Evolutionary conservation across 805 yeast genomes (phyloP).

Genomic region (Ogataea pini): DNA sequence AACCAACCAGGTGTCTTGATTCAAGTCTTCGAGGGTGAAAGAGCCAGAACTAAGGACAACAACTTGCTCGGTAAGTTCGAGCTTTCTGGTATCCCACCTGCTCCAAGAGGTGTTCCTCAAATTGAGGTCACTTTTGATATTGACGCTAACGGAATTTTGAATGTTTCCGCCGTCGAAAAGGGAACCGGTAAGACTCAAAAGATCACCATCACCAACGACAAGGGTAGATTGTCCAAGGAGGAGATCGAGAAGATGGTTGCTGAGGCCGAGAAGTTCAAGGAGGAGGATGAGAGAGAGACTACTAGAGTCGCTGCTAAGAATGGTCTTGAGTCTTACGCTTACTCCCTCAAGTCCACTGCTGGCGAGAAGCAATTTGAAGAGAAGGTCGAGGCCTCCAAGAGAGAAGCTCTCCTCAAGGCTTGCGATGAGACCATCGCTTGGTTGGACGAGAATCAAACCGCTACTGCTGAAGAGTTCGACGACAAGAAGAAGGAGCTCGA

Average conservation of each 20-base stretch:
- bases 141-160: conserved; percentile 76
- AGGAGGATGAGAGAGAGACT: conserved; percentile 62
- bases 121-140: conserved; percentile 75
- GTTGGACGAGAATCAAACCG: conserved; percentile 94
- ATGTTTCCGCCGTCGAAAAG: conserved; percentile 59
- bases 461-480: conserved; percentile 85
- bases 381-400: conserved; percentile 42
- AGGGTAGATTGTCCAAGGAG: conserved; percentile 58
- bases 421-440: conserved; percentile 77
- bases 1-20: conserved; percentile 83
- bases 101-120: conserved; percentile 81
- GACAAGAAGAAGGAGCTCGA: conserved; percentile 97
- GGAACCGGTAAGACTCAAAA: conserved; percentile 55
- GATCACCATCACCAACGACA: conserved; percentile 48
- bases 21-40: conserved; percentile 79
- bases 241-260: conserved; percentile 66
- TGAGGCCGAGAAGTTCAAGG: conserved; percentile 64
- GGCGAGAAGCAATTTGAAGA: conserved; percentile 40
- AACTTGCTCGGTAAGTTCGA: conserved; percentile 75
- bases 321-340: conserved; percentile 57
- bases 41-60: conserved; percentile 76
- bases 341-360: conserved; percentile 51
- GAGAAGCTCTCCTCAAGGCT: conserved; percentile 68
- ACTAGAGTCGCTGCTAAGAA: conserved; percentile 56
- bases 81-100: conserved; percentile 68